phyloP scores from a whole-genome alignment of 257 asterid species.

The Fraxinus pennsylvanica region DNA sequence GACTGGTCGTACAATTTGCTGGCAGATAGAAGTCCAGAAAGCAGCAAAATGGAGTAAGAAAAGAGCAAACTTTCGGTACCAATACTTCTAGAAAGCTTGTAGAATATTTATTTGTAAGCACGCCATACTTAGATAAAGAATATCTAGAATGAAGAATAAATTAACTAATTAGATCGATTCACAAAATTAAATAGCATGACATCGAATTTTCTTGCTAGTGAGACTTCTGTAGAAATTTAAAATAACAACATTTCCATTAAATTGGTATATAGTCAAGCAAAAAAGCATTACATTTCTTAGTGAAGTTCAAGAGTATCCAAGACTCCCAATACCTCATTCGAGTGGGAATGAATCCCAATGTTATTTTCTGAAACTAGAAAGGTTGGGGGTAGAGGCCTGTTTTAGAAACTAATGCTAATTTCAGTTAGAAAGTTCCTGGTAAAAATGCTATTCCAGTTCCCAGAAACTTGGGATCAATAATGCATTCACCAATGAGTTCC shows the following conservation, averaged over 20 bases:
- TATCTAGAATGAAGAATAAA: constrained; percentile 11
- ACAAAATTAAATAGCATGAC: neutral
- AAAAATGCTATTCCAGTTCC: neutral
- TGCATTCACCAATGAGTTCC: neutral
- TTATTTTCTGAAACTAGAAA: neutral
- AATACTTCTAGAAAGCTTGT: constrained; percentile 20
- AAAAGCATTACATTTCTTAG: neutral
- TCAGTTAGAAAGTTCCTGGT: neutral
- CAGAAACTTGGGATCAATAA: neutral
- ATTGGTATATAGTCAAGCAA: neutral
- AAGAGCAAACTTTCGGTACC: constrained; percentile 7
- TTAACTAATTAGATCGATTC: neutral
- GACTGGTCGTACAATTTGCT: constrained; percentile 98
- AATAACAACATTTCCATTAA: neutral
- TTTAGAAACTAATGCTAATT: neutral
- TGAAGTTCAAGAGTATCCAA: neutral
- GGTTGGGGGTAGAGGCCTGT: neutral
- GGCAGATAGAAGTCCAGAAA: constrained; percentile 28
- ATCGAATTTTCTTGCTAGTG: neutral
- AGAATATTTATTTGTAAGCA: constrained; percentile 13
- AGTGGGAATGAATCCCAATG: neutral
- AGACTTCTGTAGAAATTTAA: neutral
- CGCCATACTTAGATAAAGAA: neutral
- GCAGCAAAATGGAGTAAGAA: constrained; percentile 31
- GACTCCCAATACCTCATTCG: neutral